Evolutionary conservation across 345 rosid species (phyloP).

Genomic region (Linum usitatissimum): DNA sequence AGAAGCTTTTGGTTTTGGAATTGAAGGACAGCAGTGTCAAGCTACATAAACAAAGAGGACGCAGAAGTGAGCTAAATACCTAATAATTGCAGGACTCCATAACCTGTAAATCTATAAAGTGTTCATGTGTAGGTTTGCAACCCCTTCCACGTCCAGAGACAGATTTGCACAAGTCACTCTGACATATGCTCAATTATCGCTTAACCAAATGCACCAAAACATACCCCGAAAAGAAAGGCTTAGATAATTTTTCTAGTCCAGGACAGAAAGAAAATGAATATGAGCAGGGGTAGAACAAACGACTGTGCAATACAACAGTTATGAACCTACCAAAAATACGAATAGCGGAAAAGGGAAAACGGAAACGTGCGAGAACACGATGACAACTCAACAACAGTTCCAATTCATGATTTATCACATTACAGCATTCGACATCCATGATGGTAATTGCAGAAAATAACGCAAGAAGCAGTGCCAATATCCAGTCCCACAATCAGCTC

Average conservation of each 20-base stretch:
- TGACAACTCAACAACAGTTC: background rate
- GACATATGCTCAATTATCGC: background rate
- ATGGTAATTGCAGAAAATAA: background rate
- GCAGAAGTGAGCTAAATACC: background rate
- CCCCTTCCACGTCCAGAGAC: background rate
- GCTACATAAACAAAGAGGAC: constrained; percentile 29
- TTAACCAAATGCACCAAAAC: background rate
- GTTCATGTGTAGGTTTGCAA: background rate
- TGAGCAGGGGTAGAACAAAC: no score
- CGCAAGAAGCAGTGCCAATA: background rate
- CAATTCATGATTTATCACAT: no score
- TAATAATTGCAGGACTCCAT: background rate
- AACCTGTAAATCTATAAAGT: background rate
- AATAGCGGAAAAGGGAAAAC: background rate
- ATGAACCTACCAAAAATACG: background rate
- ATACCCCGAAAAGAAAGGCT: background rate
- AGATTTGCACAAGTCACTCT: background rate
- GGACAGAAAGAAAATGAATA: background rate
- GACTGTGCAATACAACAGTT: background rate
- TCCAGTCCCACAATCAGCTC: background rate
- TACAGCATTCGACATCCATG: background rate
- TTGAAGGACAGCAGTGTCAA: constrained; percentile 67
- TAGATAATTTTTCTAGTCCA: background rate
- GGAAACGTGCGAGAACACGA: constrained; percentile 6
- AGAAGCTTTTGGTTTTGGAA: constrained; percentile 80